A percentile compares a stretch with the other conserved stretches of the same genome.
These are phyloP conservation scores for Rhizoclosmatium globosum DNA, from an alignment of 192 early-diverging fungal species.

Conservation along the genomic window DNA sequence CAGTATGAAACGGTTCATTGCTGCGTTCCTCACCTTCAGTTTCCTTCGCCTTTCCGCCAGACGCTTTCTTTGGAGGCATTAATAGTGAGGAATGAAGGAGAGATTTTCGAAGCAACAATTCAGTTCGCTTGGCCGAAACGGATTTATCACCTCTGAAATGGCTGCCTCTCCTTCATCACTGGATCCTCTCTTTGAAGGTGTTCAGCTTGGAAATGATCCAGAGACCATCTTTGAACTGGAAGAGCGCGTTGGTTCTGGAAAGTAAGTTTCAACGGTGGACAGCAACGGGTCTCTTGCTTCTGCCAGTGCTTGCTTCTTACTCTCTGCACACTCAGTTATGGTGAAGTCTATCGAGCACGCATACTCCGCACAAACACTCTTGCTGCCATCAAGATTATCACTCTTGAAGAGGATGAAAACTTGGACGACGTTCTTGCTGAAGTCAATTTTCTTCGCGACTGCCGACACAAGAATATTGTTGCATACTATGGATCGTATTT, in stretches of 20 bases:
- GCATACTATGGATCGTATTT: slow-evolving; percentile 64
- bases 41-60: too few relatives aligned
- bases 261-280: slow-evolving; percentile 25
- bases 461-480: slow-evolving; percentile 61
- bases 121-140: neutral
- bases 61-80: too few relatives aligned
- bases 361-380: slow-evolving; percentile 39
- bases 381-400: slow-evolving; percentile 66
- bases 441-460: slow-evolving; percentile 67
- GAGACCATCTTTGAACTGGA: slow-evolving; percentile 59
- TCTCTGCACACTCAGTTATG: slow-evolving; percentile 49
- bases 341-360: slow-evolving; percentile 63
- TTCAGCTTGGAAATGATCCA: slow-evolving; percentile 54
- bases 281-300: neutral
- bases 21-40: too few relatives aligned
- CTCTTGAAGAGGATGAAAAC: slow-evolving; percentile 65
- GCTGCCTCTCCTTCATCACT: neutral
- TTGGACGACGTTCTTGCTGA: slow-evolving; percentile 67
- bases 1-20: too few relatives aligned
- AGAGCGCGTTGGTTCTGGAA: slow-evolving; percentile 66
- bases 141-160: neutral
- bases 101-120: too few relatives aligned
- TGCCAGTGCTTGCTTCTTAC: neutral
- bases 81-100: too few relatives aligned
- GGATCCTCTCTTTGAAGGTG: neutral